Conservation (phyloP, 2,329 filamentous ascomycete species). For the Trichoderma endophyticum region DNA sequence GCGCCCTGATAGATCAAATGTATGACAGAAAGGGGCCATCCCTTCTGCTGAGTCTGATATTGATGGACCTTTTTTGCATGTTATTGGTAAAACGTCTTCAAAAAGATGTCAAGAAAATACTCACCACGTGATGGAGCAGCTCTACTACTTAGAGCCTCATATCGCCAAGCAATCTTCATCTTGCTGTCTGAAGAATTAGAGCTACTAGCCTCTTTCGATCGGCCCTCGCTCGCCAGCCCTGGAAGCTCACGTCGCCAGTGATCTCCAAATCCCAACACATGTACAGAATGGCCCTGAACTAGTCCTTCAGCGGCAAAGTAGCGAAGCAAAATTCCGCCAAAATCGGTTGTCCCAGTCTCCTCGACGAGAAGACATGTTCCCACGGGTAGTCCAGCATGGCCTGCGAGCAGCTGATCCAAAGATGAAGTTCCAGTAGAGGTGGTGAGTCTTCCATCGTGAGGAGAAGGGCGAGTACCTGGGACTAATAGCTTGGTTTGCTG, state of each 20-base stretch:
- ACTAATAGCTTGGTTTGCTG: constrained; percentile 38
- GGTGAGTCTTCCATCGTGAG: constrained; percentile 79
- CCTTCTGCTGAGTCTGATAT: constrained; percentile 20
- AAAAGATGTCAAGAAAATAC: background rate
- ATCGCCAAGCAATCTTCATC: constrained; percentile 99
- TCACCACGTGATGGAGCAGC: constrained; percentile 13
- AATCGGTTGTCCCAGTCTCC: constrained; percentile 92
- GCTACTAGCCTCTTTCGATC: constrained; percentile 40
- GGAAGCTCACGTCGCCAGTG: constrained; percentile 82
- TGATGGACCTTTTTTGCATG: background rate
- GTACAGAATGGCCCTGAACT: constrained; percentile 83
- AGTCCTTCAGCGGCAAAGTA: constrained; percentile 94
- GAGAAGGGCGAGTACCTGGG: constrained; percentile 71
- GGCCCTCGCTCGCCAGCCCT: constrained; percentile 53
- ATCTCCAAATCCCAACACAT: constrained; percentile 77
- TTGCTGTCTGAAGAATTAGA: constrained; percentile 56
- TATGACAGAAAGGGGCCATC: constrained; percentile 59
- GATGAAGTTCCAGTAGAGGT: constrained; percentile 90
- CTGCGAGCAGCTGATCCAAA: constrained; percentile 78
- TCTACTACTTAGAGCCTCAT: constrained; percentile 73
- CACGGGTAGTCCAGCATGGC: constrained; percentile 79
- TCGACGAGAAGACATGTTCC: constrained; percentile 79
- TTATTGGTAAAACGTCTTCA: background rate
- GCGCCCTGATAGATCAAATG: constrained; percentile 68
- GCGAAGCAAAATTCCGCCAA: constrained; percentile 75